Evolutionary conservation across 345 rosid genomes (phyloP).

Genomic region (Gossypium anomalum): DNA sequence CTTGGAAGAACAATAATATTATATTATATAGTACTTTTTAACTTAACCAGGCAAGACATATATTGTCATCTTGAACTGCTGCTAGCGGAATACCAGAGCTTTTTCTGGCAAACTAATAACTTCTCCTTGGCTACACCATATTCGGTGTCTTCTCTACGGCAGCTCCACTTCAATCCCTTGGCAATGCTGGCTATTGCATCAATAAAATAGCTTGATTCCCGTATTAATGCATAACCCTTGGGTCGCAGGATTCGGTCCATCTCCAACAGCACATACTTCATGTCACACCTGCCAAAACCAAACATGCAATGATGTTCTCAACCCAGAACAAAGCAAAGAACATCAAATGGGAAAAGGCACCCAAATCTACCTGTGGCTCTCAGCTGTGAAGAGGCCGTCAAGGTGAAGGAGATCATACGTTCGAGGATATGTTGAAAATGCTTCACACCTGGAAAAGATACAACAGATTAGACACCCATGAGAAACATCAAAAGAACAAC

Average conservation of each 20-base stretch:
- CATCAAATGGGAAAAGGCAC: background rate
- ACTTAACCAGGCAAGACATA: background rate
- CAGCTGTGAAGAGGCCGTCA: conserved; percentile 81
- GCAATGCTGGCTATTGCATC: conserved; percentile 62
- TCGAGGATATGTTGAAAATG: conserved; percentile 93
- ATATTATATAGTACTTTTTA: too few relatives aligned
- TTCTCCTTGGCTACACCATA: conserved; percentile 64
- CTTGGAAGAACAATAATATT: background rate
- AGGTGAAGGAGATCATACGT: conserved; percentile 94
- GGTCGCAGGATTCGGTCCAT: conserved; percentile 94
- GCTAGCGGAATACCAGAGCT: conserved; percentile 71
- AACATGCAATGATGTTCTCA: background rate
- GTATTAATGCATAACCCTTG: conserved; percentile 58
- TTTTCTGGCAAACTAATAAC: conserved; percentile 83
- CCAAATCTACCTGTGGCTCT: conserved; percentile 71
- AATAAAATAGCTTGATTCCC: conserved; percentile 71
- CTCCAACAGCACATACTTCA: conserved; percentile 79
- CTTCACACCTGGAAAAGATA: conserved; percentile 77
- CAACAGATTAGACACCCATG: conserved; percentile 16
- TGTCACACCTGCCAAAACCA: conserved; percentile 61
- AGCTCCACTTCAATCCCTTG: conserved; percentile 82
- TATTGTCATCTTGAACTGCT: conserved; percentile 32
- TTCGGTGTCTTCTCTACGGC: conserved; percentile 71
- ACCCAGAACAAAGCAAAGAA: background rate
- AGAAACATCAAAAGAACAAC: background rate